Conservation (phyloP, 176 grass and related monocot genomes). For the Lolium rigidum region DNA sequence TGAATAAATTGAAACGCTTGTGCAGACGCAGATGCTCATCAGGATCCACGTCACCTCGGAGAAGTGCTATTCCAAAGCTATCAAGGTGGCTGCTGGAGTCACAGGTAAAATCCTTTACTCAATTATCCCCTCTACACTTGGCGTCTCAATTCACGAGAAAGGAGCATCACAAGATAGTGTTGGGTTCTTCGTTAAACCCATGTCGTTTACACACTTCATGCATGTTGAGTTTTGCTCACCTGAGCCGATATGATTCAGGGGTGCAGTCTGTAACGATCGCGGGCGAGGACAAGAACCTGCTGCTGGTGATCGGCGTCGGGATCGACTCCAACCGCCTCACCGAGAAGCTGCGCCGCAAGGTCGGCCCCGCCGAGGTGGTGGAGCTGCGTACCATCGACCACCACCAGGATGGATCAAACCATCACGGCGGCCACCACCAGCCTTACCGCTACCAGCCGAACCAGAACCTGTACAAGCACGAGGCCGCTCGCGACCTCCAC, state of each 20-base stretch:
- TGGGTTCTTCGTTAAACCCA: no score
- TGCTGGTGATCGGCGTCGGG: conserved; percentile 57
- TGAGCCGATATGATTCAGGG: background rate
- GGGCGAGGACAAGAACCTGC: conserved; percentile 58
- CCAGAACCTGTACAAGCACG: conserved; percentile 45
- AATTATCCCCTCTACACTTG: no score
- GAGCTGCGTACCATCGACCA: conserved; percentile 50
- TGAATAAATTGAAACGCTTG: background rate
- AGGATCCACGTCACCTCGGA: conserved; percentile 37
- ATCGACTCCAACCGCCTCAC: conserved; percentile 58
- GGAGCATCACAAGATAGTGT: no score
- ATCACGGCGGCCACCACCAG: conserved; percentile 14
- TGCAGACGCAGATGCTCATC: conserved; percentile 65
- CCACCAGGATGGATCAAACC: background rate
- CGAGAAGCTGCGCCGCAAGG: conserved; percentile 60
- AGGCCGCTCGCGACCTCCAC: background rate
- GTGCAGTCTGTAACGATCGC: conserved; percentile 50
- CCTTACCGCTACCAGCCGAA: conserved; percentile 50
- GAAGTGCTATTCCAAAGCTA: conserved; percentile 50
- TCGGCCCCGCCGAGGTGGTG: conserved; percentile 55
- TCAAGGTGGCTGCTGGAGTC: conserved; percentile 56
- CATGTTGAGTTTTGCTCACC: background rate
- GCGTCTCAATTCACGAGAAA: no score
- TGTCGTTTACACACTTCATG: no score
- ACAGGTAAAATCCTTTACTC: conserved; percentile 14